Conservation (phyloP, 805 yeast genomes). For the Soucietia sequanensis region DNA sequence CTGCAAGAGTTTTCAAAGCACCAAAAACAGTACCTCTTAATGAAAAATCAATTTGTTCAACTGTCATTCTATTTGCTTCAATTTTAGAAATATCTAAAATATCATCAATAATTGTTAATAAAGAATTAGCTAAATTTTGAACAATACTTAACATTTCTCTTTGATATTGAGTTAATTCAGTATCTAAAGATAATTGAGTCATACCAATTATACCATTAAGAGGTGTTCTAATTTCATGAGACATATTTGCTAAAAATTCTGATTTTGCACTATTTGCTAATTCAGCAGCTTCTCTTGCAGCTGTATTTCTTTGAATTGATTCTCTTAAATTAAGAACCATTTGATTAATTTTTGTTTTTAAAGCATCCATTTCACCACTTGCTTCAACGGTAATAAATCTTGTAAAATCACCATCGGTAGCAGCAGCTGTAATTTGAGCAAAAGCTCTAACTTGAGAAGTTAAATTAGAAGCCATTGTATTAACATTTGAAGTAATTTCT, state of each 20-base stretch:
- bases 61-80: constrained; percentile 92
- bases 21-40: constrained; percentile 87
- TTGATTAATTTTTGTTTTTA: constrained; percentile 65
- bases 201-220: constrained; percentile 92
- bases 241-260: constrained; percentile 79
- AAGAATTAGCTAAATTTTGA: constrained; percentile 81
- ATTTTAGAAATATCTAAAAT: constrained; percentile 89
- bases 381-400: constrained; percentile 90
- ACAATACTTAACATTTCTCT: constrained; percentile 90
- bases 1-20: constrained; percentile 85
- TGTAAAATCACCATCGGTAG: constrained; percentile 91
- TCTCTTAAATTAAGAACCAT: constrained; percentile 86
- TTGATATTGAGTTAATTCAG: constrained; percentile 87
- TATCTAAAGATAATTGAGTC: constrained; percentile 86
- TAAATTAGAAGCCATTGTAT: constrained; percentile 90
- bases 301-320: constrained; percentile 86
- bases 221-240: constrained; percentile 80
- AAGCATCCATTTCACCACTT: constrained; percentile 82
- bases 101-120: constrained; percentile 85
- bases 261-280: constrained; percentile 86
- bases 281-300: constrained; percentile 93
- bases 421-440: constrained; percentile 92
- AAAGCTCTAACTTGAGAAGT: constrained; percentile 92
- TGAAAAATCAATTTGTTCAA: constrained; percentile 84
- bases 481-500: constrained; percentile 86